A percentile compares a stretch with the other conserved stretches of the same genome.
These are phyloP conservation scores for Lachnellula cervina DNA, from an alignment of 2,329 filamentous ascomycete species.

Conservation along the genomic window DNA sequence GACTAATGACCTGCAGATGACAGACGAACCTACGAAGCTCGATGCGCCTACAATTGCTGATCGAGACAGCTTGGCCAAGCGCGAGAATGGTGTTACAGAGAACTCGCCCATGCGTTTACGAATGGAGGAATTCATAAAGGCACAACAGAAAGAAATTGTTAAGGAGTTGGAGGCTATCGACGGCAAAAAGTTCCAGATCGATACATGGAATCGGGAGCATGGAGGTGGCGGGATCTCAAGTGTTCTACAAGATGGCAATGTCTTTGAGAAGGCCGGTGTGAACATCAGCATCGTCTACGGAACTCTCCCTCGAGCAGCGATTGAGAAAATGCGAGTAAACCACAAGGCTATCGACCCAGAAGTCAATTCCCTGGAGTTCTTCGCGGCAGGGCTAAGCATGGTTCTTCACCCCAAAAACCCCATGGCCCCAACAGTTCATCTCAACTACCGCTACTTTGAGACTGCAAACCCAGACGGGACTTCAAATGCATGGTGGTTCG, in stretches of 20 bases:
- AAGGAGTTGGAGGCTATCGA: constrained; percentile 78
- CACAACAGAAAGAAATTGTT: constrained; percentile 86
- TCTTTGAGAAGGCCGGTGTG: constrained; percentile 96
- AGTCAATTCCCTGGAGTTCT: constrained; percentile 85
- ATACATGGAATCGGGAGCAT: constrained; percentile 82
- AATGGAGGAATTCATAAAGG: constrained; percentile 95
- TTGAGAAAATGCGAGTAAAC: constrained; percentile 88
- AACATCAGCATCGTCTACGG: constrained; percentile 96
- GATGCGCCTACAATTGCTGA: constrained; percentile 74
- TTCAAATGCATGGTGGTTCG: constrained; percentile 94
- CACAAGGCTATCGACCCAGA: constrained; percentile 82
- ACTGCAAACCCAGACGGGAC: constrained; percentile 79
- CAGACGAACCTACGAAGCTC: constrained; percentile 36
- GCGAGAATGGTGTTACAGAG: constrained; percentile 67
- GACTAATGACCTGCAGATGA: constrained; percentile 26
- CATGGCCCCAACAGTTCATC: constrained; percentile 93
- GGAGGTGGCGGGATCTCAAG: constrained; percentile 93
- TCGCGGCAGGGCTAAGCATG: constrained; percentile 87
- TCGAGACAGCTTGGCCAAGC: constrained; percentile 75
- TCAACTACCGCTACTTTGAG: constrained; percentile 99
- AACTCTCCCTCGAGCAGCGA: constrained; percentile 77
- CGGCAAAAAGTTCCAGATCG: constrained; percentile 72
- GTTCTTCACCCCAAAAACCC: constrained; percentile 93
- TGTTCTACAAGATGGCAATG: constrained; percentile 90
- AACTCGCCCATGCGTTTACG: constrained; percentile 92